phyloP scores from a whole-genome alignment of 2,329 filamentous ascomycete genomes.

The Cercospora zeina region DNA sequence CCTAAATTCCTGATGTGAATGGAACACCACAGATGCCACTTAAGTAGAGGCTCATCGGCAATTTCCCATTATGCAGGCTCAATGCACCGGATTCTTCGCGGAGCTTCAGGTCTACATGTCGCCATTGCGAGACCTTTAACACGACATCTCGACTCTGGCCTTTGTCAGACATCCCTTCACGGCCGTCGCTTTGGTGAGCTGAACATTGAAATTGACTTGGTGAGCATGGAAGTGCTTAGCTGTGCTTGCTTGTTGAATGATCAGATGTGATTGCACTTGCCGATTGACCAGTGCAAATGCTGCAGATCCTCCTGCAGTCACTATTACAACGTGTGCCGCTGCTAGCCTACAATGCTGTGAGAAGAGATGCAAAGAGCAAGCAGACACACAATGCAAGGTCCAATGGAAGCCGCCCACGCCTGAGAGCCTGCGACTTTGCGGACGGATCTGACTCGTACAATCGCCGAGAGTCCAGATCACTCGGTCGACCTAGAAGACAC shows the following conservation, averaged over 20 bases:
- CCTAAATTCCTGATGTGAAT: slow-evolving; percentile 39
- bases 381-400: not conserved
- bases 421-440: not conserved
- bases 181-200: not conserved
- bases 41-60: not conserved
- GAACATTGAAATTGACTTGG: too few relatives aligned
- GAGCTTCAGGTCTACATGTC: not conserved
- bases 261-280: not conserved
- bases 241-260: not conserved
- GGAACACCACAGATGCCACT: not conserved
- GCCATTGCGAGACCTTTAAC: not conserved
- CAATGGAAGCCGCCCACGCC: not conserved
- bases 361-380: not conserved
- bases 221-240: not conserved
- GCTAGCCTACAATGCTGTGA: not conserved
- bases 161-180: not conserved
- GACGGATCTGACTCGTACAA: not conserved
- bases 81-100: not conserved
- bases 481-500: not conserved
- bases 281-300: not conserved
- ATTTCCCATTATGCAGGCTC: not conserved
- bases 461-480: not conserved
- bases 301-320: not conserved
- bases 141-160: not conserved
- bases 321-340: not conserved